Base-by-base conservation (phyloP, 495 filamentous ascomycete species). In the Aspergillus homomorphus region DNA sequence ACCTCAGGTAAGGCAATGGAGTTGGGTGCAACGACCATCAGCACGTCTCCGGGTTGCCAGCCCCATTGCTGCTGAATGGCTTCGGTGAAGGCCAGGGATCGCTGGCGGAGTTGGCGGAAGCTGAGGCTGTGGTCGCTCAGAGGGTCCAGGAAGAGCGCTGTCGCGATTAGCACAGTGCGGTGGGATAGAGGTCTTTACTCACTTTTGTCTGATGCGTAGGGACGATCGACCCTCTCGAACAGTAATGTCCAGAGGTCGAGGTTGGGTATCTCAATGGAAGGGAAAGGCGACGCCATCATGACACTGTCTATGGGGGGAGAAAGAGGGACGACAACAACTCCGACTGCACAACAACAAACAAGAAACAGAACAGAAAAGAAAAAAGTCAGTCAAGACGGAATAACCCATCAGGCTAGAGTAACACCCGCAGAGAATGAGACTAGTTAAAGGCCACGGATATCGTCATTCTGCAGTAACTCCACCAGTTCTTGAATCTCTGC, bases 1-100 rank as follows among this genome's bases (percentile, higher is more conserved):
- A 92, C 69, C 0, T 75, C 62, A 15, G 86, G 79, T 19, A 80
- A 78, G 64, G 91, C 87, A 59, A 91, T 82, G 54, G 75, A 80
- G 61, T 91, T 94, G 21, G 88, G 84, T 0, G 83, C 78, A 65
- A 80, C 82, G 45, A 90, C 63, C 0, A 77, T 78, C 16, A 92
- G 70, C 6, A 88, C 83, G 59, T 91, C 89, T 59, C 89, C 89
- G 63, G 85, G 89, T 61, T 82, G 77, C 88, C 89, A 95, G 38
- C 79, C 73, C 85, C 84, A 94, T 28, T 77, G 58, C n/a, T 69
- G 69, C 61, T 82, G 82, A 23, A 96, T 73, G 0, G 88, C 89
- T 43, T 82, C 82, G 24, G 88, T 91, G 66, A 96, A 92, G 16
- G 38, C 21, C 4, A 83, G 67, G 8, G 88, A 84, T 9, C 79